phyloP scores from a whole-genome alignment of 305 asterid genomes.

The Caryopteris hybrid region DNA sequence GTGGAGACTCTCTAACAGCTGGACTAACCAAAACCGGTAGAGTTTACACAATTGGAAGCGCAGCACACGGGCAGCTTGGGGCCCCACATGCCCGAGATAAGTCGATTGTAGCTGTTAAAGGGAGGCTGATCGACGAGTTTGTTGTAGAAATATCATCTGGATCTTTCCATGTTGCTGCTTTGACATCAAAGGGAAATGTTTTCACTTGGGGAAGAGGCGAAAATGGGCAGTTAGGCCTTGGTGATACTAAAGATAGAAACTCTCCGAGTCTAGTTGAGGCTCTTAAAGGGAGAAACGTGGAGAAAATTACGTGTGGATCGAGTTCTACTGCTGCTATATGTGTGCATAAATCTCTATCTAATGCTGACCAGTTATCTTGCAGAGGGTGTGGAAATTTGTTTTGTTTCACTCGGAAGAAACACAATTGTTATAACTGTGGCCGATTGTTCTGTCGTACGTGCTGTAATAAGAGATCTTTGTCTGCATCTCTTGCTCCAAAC shows the following conservation, averaged over 20 bases:
- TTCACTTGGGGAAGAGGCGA: slow-evolving; percentile 20
- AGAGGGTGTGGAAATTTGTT: slow-evolving; percentile 11
- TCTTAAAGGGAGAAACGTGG: slow-evolving; percentile 5
- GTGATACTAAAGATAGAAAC: slow-evolving; percentile 13
- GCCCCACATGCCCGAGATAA: slow-evolving; percentile 8
- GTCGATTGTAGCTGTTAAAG: slow-evolving; percentile 2
- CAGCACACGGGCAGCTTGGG: slow-evolving; percentile 9
- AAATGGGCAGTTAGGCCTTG: slow-evolving; percentile 20
- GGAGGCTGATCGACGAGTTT: slow-evolving; percentile 7
- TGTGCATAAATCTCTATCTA: not conserved
- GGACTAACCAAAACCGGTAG: slow-evolving; percentile 8
- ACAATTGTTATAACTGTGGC: slow-evolving; percentile 19
- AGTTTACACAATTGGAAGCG: slow-evolving; percentile 14
- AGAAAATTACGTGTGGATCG: slow-evolving; percentile 9
- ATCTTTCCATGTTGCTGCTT: slow-evolving; percentile 9
- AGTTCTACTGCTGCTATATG: slow-evolving; percentile 16
- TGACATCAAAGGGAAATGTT: slow-evolving; percentile 14
- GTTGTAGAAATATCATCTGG: slow-evolving; percentile 14
- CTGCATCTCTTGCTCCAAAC: slow-evolving; percentile 18
- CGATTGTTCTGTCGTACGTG: slow-evolving; percentile 16
- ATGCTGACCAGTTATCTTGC: slow-evolving; percentile 9
- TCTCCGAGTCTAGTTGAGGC: slow-evolving; percentile 6
- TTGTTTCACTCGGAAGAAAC: slow-evolving; percentile 18
- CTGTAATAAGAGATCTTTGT: slow-evolving; percentile 5
- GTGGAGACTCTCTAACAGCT: slow-evolving; percentile 11